Percentiles rank a stretch among this genome's conserved stretches.
Conservation (phyloP, 1,139 yeast species). For the Trichomonascaceae sp. region DNA sequence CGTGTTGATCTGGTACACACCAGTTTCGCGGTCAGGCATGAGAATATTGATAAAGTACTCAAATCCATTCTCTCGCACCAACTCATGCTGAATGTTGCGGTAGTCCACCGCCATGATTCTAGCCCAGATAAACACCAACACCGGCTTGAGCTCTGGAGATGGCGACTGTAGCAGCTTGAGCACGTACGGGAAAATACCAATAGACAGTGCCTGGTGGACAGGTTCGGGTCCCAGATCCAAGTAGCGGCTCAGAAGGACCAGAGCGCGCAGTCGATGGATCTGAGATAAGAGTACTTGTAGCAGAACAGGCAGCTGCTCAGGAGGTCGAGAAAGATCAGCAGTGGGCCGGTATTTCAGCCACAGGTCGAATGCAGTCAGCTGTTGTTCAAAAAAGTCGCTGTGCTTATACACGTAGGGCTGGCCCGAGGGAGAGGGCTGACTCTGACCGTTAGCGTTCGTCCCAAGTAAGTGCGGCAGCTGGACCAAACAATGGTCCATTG, state of each 20-base stretch:
- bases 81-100: constrained; percentile 79
- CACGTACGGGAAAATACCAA: constrained; percentile 94
- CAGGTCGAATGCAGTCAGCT: constrained; percentile 86
- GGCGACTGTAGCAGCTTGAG: constrained; percentile 84
- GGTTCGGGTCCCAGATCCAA: constrained; percentile 97
- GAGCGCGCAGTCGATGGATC: constrained; percentile 82
- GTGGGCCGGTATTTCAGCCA: constrained; percentile 84
- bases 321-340: constrained; percentile 55
- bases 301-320: constrained; percentile 90
- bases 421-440: constrained; percentile 22
- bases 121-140: constrained; percentile 93
- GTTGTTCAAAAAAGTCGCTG: constrained; percentile 91
- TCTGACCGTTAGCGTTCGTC: constrained; percentile 10
- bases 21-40: constrained; percentile 29
- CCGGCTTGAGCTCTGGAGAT: constrained; percentile 90
- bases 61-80: constrained; percentile 83
- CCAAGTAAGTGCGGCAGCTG: constrained; percentile 29
- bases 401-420: constrained; percentile 51
- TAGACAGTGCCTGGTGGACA: constrained; percentile 79
- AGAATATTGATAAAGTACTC: constrained; percentile 75
- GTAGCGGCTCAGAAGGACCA: constrained; percentile 70
- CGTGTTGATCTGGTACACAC: constrained; percentile 24
- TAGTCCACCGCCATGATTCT: constrained; percentile 93
- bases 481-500: constrained; percentile 83
- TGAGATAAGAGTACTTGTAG: constrained; percentile 87